These are phyloP conservation scores for Cytospora piceae DNA, from an alignment of 2,329 filamentous ascomycete genomes.

Conservation along the genomic window DNA sequence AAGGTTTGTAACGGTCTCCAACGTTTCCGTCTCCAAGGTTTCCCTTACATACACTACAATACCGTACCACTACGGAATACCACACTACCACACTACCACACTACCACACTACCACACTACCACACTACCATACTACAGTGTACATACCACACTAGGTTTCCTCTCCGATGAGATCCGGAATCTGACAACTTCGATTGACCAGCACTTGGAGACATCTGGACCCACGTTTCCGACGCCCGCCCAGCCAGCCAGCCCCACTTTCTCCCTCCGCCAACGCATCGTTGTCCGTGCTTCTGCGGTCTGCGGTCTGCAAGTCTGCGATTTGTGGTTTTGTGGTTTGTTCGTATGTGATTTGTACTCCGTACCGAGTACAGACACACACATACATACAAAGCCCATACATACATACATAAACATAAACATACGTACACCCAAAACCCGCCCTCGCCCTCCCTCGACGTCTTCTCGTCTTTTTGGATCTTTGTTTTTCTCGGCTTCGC, in stretches of 20 bases:
- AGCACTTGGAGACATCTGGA: background rate
- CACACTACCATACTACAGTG: too few relatives aligned
- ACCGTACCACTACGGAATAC: too few relatives aligned
- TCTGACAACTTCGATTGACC: constrained; percentile 28
- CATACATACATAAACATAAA: background rate
- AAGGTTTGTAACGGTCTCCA: too few relatives aligned
- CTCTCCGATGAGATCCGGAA: constrained; percentile 26
- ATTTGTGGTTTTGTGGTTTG: background rate
- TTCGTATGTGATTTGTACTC: background rate
- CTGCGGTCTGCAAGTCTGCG: background rate
- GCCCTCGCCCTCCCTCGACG: constrained; percentile 14
- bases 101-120: background rate
- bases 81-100: background rate
- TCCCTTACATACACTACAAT: too few relatives aligned
- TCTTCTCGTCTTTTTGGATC: constrained; percentile 17
- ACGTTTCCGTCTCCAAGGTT: too few relatives aligned
- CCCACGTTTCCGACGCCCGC: constrained; percentile 10
- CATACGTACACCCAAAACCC: background rate
- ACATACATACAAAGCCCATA: too few relatives aligned
- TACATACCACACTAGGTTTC: background rate
- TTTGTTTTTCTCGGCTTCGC: constrained; percentile 19
- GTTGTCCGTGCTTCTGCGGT: constrained; percentile 14
- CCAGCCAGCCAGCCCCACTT: constrained; percentile 26
- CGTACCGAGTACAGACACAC: background rate
- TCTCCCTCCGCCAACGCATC: constrained; percentile 28